Evolutionary conservation across 1,284 basidiomycete species (phyloP).

Genomic region (Tremellales sp.): DNA sequence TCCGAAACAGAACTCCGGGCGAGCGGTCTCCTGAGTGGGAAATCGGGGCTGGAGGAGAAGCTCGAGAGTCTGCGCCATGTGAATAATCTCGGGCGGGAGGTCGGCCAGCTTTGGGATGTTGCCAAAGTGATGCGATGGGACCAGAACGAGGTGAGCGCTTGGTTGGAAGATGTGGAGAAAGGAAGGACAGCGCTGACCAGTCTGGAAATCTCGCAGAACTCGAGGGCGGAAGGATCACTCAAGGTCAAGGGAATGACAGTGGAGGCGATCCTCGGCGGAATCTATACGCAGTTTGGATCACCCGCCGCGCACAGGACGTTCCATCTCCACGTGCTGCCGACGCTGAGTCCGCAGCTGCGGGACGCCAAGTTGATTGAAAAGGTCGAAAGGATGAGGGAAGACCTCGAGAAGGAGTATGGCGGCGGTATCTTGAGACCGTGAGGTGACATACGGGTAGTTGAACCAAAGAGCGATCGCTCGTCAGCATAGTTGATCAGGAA

Average conservation of each 20-base stretch:
- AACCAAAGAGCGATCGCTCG: no score
- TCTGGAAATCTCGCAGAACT: constrained; percentile 25
- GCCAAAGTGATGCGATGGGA: constrained; percentile 43
- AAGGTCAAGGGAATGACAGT: constrained; percentile 41
- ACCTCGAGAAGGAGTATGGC: constrained; percentile 21
- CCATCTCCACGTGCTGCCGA: constrained; percentile 42
- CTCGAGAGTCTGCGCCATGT: constrained; percentile 33
- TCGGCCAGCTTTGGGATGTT: constrained; percentile 39
- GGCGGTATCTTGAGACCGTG: constrained; percentile 6
- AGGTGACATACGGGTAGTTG: background rate
- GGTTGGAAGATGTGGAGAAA: no score
- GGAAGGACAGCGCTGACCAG: no score
- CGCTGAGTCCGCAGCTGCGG: constrained; percentile 32
- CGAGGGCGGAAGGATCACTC: constrained; percentile 14
- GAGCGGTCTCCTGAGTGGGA: constrained; percentile 2
- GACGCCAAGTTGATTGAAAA: constrained; percentile 37
- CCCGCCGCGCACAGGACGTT: constrained; percentile 47
- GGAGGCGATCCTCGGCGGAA: constrained; percentile 43
- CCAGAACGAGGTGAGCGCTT: constrained; percentile 43
- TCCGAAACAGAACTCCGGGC: background rate
- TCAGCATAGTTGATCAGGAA: no score
- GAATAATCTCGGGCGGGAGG: constrained; percentile 29
- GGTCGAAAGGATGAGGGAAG: constrained; percentile 16
- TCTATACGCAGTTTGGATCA: constrained; percentile 43
- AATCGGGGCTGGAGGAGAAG: constrained; percentile 18